These are phyloP conservation scores for Skeletonema grethae DNA, from an alignment of 108 stramenopile species.

Conservation along the genomic window DNA sequence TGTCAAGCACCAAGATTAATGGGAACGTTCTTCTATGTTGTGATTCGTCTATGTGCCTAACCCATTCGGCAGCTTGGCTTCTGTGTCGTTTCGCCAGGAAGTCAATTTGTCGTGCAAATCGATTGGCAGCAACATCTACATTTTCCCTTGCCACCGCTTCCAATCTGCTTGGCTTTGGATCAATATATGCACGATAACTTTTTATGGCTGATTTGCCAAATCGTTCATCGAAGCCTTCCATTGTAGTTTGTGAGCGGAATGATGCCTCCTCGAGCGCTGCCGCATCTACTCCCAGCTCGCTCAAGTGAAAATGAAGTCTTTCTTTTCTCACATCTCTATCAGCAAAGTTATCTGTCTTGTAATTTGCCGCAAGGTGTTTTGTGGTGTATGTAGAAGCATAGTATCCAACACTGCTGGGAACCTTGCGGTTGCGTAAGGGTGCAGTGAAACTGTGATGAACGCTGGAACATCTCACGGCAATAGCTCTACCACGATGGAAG, in stretches of 20 bases:
- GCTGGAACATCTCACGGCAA: not conserved
- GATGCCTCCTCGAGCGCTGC: conserved; percentile 54
- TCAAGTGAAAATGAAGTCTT: conserved; percentile 47
- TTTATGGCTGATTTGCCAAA: conserved; percentile 82
- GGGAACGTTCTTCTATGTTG: conserved; percentile 60
- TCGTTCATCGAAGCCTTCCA: conserved; percentile 60
- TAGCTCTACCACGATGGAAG: not conserved
- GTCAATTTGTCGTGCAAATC: conserved; percentile 76
- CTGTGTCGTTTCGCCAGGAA: conserved; percentile 77
- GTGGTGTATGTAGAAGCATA: not conserved
- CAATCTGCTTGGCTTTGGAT: conserved; percentile 53
- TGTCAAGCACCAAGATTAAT: conserved; percentile 80
- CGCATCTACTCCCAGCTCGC: conserved; percentile 51
- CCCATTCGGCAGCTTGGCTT: conserved; percentile 71
- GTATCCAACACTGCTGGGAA: not conserved
- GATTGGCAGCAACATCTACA: conserved; percentile 58
- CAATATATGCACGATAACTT: conserved; percentile 75
- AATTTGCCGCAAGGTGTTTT: not conserved
- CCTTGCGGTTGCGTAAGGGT: not conserved
- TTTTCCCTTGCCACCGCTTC: conserved; percentile 45
- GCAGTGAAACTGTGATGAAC: not conserved
- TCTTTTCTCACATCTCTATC: conserved; percentile 31
- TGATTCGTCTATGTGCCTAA: conserved; percentile 66
- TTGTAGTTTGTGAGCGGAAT: conserved; percentile 56
- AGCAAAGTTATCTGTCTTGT: not conserved